A percentile compares a stretch with the other conserved stretches of the same genome.
Evolutionary conservation across 2,329 filamentous ascomycete genomes (phyloP).

Genomic region (Delphinella strobiligena): DNA sequence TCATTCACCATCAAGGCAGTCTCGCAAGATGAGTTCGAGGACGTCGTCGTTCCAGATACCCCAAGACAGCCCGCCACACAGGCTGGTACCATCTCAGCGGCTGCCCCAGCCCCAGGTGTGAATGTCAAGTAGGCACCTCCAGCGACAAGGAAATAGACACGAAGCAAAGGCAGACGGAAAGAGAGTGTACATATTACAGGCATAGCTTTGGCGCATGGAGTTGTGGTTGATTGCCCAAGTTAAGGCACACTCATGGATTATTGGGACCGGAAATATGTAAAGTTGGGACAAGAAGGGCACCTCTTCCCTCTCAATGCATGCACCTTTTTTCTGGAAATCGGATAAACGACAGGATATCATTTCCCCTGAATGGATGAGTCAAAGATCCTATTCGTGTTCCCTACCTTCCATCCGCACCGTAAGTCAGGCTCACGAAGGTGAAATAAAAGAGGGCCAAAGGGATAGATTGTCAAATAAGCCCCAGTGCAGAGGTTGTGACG

Average conservation of each 20-base stretch:
- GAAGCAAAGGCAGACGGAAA: neutral
- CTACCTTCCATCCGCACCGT: no score
- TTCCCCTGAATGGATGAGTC: no score
- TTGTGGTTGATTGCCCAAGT: neutral
- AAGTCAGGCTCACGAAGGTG: no score
- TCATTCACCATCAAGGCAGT: slow-evolving; percentile 68
- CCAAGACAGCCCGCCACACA: slow-evolving; percentile 36
- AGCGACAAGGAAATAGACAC: slow-evolving; percentile 4
- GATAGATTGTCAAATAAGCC: no score
- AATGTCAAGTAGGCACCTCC: slow-evolving; percentile 10
- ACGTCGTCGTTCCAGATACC: slow-evolving; percentile 77
- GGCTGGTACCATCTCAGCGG: slow-evolving; percentile 15
- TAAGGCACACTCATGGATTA: neutral
- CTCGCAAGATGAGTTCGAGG: slow-evolving; percentile 92
- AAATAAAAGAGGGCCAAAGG: no score
- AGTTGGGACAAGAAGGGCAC: no score
- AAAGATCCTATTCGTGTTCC: no score
- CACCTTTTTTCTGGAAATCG: no score
- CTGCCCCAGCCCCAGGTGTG: neutral
- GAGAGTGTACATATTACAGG: neutral
- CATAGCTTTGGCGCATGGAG: neutral
- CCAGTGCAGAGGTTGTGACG: no score
- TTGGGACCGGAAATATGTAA: neutral
- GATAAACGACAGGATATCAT: no score
- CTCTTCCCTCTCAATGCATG: no score